Evolutionary conservation across 768 basidiomycete species (phyloP), one percentile per base, ranked within the genome.

Genomic region (Rhizopogon vinicolor): DNA sequence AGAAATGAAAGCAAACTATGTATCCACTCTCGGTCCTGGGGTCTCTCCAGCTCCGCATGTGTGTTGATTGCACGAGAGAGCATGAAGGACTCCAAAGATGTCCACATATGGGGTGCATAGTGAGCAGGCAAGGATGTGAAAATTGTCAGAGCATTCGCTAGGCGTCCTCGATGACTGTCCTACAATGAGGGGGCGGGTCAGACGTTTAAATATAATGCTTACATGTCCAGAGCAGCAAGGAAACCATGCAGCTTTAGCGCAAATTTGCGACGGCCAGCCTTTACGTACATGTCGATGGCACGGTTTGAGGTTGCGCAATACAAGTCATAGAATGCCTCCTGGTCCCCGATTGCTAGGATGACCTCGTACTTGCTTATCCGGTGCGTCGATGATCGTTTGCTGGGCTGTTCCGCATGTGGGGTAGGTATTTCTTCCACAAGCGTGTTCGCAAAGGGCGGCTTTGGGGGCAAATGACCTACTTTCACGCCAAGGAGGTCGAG

Each of bases 191-290:
- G 22, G 16, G 39, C 35, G 51, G 45, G 48, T 46, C 37, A 39
- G 28, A 41, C 48, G 28, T 39, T 25, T n/a, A 57, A 44, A 54
- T 22, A n/a, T 42, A 29, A 37, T 43, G 39, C 93, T 60, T 74
- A 98, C 96, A 87, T 69, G 60, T 98, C 94, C 39, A 98, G 79
- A 14, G 89, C 91, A 3, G 94, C 96, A 14, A 98, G 75, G 62
- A 81, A 86, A 2, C 90, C 91, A 58, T 94, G 90, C 48, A 98
- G 71, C 61, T 88, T 89, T 37, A 95, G 73, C 9, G 93, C 93
- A 65, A 89, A 91, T 63, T 96, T 89, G 48, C 86, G 79, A 43
- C 94, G 83, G 16, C 86, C 88, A n/a, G 88, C 87, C 60, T 82
- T 86, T 49, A 84, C 86, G 63, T 93, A 97, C 59, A 87, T 78